Conservation (phyloP, 768 basidiomycete species). For the Naematelia encephala region DNA sequence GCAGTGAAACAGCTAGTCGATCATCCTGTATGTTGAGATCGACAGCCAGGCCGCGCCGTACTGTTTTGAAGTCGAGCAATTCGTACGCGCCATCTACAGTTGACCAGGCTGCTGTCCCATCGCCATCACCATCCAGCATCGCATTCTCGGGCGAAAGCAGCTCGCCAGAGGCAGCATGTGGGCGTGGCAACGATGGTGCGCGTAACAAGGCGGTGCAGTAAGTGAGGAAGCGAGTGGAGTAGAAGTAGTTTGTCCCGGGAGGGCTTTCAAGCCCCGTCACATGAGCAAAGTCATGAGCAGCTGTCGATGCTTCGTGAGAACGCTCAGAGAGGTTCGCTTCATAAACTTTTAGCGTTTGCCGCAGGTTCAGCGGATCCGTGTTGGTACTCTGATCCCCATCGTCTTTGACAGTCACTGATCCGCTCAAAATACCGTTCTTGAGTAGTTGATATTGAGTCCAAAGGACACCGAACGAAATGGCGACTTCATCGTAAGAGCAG, state of each 20-base stretch:
- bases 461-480: slow-evolving; percentile 60
- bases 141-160: slow-evolving; percentile 18
- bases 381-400: slow-evolving; percentile 43
- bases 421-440: slow-evolving; percentile 63
- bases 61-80: slow-evolving; percentile 59
- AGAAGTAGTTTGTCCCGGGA: slow-evolving; percentile 57
- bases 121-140: not conserved
- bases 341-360: slow-evolving; percentile 57
- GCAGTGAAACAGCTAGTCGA: slow-evolving; percentile 56
- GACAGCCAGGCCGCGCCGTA: slow-evolving; percentile 61
- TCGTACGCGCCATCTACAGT: slow-evolving; percentile 53
- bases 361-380: slow-evolving; percentile 63
- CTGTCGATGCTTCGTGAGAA: slow-evolving; percentile 53
- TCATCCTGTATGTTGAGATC: slow-evolving; percentile 62
- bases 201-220: slow-evolving; percentile 60
- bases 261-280: slow-evolving; percentile 5
- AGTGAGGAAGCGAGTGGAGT: slow-evolving; percentile 65
- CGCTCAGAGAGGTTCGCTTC: slow-evolving; percentile 57
- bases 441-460: slow-evolving; percentile 68
- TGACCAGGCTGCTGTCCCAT: not conserved
- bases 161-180: slow-evolving; percentile 27
- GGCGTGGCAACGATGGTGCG: slow-evolving; percentile 41
- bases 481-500: slow-evolving; percentile 67
- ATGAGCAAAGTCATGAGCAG: slow-evolving; percentile 40
- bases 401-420: slow-evolving; percentile 54